phyloP scores from a whole-genome alignment of 2,329 filamentous ascomycete genomes.

The Cladophialophora bantiana region DNA sequence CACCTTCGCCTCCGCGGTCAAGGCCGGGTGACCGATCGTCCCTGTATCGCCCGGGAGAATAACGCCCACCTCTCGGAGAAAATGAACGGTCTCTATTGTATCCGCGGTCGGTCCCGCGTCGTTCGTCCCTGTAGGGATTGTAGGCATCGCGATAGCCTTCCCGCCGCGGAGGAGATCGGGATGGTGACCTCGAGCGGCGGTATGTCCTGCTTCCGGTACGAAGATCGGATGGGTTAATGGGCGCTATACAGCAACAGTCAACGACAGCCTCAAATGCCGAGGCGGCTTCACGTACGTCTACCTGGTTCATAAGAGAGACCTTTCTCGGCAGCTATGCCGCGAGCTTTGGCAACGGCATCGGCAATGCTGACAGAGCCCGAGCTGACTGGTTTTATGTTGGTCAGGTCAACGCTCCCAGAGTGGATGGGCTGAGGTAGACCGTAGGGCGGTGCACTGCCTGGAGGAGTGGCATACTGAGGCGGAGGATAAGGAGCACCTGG shows the following conservation, averaged over 20 bases:
- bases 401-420: constrained; percentile 80
- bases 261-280: not conserved
- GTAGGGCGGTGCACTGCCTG: constrained; percentile 51
- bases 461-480: constrained; percentile 52
- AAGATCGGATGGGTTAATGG: constrained; percentile 34
- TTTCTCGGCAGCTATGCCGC: constrained; percentile 80
- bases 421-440: constrained; percentile 50
- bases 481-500: constrained; percentile 51
- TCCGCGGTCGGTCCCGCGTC: constrained; percentile 65
- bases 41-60: constrained; percentile 42
- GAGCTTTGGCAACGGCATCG: constrained; percentile 84
- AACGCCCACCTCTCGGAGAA: constrained; percentile 67
- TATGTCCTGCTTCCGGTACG: constrained; percentile 60
- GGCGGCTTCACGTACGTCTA: constrained; percentile 39
- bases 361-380: constrained; percentile 83
- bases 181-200: constrained; percentile 68
- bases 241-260: constrained; percentile 17
- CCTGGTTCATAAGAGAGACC: constrained; percentile 64
- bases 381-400: constrained; percentile 77
- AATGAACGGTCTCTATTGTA: constrained; percentile 76
- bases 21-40: constrained; percentile 65
- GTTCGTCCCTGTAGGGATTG: constrained; percentile 86
- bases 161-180: constrained; percentile 75
- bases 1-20: constrained; percentile 63
- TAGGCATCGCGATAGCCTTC: constrained; percentile 76